Conservation (phyloP, 2,329 filamentous ascomycete species). For the Hymenotorrendiella dingleyae region DNA sequence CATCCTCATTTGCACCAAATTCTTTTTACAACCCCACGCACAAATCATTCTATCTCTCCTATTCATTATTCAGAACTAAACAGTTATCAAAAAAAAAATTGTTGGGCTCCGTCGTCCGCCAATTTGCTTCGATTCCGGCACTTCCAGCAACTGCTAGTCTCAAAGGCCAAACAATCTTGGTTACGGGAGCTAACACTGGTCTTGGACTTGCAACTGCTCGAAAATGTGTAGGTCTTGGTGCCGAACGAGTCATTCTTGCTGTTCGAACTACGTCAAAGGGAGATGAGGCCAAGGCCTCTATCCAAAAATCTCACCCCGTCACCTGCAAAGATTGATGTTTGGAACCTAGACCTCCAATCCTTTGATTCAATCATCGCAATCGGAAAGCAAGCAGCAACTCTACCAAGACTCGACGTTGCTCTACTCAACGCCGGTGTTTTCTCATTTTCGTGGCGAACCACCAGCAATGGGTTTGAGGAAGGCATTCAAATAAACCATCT, state of each 20-base stretch:
- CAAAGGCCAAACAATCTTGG: slow-evolving; percentile 29
- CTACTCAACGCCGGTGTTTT: slow-evolving; percentile 14
- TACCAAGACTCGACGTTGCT: slow-evolving; percentile 11
- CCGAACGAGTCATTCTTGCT: slow-evolving; percentile 36
- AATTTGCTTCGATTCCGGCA: too few species aligned
- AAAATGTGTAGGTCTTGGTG: slow-evolving; percentile 30
- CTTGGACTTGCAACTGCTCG: slow-evolving; percentile 36
- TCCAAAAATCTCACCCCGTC: slow-evolving; percentile 14
- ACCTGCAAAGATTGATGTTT: not conserved
- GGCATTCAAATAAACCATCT: slow-evolving; percentile 6
- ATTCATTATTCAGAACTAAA: too few species aligned
- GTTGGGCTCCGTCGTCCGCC: too few species aligned
- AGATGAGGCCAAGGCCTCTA: slow-evolving; percentile 27
- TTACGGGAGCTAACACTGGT: slow-evolving; percentile 39
- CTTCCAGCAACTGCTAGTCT: slow-evolving; percentile 12
- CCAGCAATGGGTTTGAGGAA: slow-evolving; percentile 2
- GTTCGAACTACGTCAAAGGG: slow-evolving; percentile 35
- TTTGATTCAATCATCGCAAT: slow-evolving; percentile 12
- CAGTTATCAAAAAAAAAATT: too few species aligned
- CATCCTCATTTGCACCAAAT: too few species aligned
- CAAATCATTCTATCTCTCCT: too few species aligned
- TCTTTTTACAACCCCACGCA: too few species aligned
- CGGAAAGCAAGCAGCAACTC: slow-evolving; percentile 1
- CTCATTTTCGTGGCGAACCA: slow-evolving; percentile 6
- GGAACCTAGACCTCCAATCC: slow-evolving; percentile 7